phyloP scores from a whole-genome alignment of 2,329 filamentous ascomycete genomes.

The Alternaria incomplexa region DNA sequence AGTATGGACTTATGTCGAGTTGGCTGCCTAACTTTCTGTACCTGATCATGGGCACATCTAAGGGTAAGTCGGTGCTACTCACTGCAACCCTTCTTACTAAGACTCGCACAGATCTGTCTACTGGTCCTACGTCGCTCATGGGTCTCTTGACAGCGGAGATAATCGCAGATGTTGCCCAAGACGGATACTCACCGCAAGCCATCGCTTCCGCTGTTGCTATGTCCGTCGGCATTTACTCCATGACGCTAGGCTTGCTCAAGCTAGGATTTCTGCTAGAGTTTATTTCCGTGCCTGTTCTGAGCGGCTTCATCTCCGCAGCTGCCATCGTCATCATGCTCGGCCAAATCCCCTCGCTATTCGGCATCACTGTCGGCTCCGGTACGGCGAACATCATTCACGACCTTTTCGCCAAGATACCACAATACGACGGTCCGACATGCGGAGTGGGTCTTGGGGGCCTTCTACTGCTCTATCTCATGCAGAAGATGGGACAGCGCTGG shows the following conservation, averaged over 20 bases:
- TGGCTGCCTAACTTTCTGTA: conserved; percentile 96
- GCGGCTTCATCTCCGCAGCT: conserved; percentile 70
- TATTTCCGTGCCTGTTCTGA: conserved; percentile 68
- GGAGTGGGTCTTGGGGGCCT: conserved; percentile 66
- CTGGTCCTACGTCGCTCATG: conserved; percentile 69
- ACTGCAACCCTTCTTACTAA: conserved; percentile 43
- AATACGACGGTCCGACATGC: conserved; percentile 64
- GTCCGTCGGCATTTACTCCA: conserved; percentile 67
- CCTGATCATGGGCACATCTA: conserved; percentile 86
- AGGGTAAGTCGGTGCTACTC: conserved; percentile 20
- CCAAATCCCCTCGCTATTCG: conserved; percentile 68
- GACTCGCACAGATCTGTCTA: conserved; percentile 63
- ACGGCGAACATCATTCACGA: conserved; percentile 65
- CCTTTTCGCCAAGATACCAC: conserved; percentile 62
- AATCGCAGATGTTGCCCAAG: conserved; percentile 59
- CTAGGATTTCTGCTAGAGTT: conserved; percentile 71
- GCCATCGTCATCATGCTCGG: conserved; percentile 70
- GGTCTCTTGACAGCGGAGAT: conserved; percentile 69
- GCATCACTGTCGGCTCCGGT: conserved; percentile 58
- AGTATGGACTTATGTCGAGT: conserved; percentile 86
- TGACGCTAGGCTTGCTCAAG: conserved; percentile 66
- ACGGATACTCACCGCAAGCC: conserved; percentile 59
- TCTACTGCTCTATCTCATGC: conserved; percentile 61
- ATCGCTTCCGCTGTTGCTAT: conserved; percentile 68
- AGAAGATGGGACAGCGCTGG: conserved; percentile 65